A percentile compares a stretch with the other conserved stretches of the same genome.
Evolutionary conservation across 164 flowering plant genomes (phyloP).

Genomic region (Kalanchoe fedtschenkoi): DNA sequence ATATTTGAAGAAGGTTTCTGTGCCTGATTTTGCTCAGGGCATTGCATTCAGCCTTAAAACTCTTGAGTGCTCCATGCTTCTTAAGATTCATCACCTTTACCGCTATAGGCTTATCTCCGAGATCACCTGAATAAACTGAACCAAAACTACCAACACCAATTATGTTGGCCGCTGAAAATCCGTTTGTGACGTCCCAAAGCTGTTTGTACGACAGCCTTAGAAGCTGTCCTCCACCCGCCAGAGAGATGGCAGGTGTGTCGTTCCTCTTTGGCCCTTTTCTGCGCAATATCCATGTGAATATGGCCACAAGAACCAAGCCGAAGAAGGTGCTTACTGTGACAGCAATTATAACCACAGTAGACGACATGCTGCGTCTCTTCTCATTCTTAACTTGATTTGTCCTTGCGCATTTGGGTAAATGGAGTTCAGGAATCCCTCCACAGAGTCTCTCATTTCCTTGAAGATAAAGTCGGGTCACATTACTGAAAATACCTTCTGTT

Average conservation of each 20-base stretch:
- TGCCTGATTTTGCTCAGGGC: too few relatives aligned
- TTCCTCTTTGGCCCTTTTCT: too few relatives aligned
- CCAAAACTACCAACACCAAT: constrained; percentile 30
- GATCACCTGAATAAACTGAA: constrained; percentile 22
- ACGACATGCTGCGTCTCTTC: too few relatives aligned
- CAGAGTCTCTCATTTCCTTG: constrained; percentile 6
- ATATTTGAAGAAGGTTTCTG: too few relatives aligned
- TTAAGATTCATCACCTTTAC: constrained; percentile 27
- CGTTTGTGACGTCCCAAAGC: constrained; percentile 15
- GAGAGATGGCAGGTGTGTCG: too few relatives aligned
- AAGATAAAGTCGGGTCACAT: neutral
- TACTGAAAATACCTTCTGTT: neutral
- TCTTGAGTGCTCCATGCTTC: constrained; percentile 17
- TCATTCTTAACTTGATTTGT: neutral
- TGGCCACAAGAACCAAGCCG: too few relatives aligned
- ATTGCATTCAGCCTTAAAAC: too few relatives aligned
- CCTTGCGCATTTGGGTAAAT: neutral
- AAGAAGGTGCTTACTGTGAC: too few relatives aligned
- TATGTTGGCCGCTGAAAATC: constrained; percentile 17
- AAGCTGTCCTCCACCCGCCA: too few relatives aligned
- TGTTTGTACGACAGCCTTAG: too few relatives aligned
- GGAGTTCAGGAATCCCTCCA: neutral
- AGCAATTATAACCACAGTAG: too few relatives aligned
- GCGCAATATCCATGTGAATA: too few relatives aligned
- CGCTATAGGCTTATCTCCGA: constrained; percentile 16